Conservation (phyloP, 129 eudicot genomes). For the Artemisia argyi region DNA sequence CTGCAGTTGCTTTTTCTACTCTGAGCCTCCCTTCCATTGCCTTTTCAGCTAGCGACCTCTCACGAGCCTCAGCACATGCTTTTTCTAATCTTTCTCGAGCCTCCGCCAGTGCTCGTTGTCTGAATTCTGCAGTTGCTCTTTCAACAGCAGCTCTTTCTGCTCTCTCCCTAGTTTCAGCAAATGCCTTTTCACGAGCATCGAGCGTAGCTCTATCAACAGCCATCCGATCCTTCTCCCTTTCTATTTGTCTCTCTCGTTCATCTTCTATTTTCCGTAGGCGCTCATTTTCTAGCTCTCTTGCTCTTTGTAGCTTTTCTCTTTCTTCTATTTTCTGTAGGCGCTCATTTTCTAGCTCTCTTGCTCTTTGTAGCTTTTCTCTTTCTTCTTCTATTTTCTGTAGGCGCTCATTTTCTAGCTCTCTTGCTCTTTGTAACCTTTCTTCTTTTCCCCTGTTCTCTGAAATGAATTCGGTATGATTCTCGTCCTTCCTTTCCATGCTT, state of each 20-base stretch:
- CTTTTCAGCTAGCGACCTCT: constrained; percentile 54
- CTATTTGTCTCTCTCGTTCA: constrained; percentile 93
- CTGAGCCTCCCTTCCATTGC: constrained; percentile 53
- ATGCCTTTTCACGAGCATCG: constrained; percentile 85
- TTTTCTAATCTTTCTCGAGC: constrained; percentile 91
- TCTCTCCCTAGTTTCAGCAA: constrained; percentile 68
- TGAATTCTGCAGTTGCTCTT: constrained; percentile 75
- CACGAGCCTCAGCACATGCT: constrained; percentile 82
- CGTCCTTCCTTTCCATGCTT: constrained; percentile 31
- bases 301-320: constrained; percentile 59
- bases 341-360: constrained; percentile 59
- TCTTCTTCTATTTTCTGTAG: constrained; percentile 74
- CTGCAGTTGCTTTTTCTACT: constrained; percentile 50
- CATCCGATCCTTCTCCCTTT: constrained; percentile 93
- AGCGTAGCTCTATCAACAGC: constrained; percentile 71
- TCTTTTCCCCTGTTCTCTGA: constrained; percentile 40
- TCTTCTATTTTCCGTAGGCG: constrained; percentile 63
- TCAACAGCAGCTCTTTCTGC: constrained; percentile 78
- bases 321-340: constrained; percentile 62
- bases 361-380: constrained; percentile 55
- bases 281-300: constrained; percentile 59
- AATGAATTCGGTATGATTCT: constrained; percentile 11
- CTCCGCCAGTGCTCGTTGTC: constrained; percentile 82
- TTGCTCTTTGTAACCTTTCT: constrained; percentile 45
- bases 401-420: constrained; percentile 57